Percentiles rank a stretch among this genome's conserved stretches.
These are phyloP conservation scores for Cubamyces sp. DNA, from an alignment of 768 basidiomycete species.

Conservation along the genomic window DNA sequence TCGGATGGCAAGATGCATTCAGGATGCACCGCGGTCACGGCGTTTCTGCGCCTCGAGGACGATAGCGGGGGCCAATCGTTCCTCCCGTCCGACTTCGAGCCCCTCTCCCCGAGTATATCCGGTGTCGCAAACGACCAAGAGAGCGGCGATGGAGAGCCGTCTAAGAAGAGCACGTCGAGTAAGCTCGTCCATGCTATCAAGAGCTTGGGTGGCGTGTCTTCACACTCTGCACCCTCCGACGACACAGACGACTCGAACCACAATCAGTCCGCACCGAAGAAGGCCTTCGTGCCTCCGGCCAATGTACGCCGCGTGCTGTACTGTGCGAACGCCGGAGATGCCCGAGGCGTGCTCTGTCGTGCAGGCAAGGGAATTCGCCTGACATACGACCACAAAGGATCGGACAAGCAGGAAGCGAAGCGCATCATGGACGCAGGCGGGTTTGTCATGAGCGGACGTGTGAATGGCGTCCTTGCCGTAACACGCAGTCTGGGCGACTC, in stretches of 20 bases:
- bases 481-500: slow-evolving; percentile 96
- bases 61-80: slow-evolving; percentile 74
- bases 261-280: slow-evolving; percentile 25
- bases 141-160: slow-evolving; percentile 45
- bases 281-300: slow-evolving; percentile 29
- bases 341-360: slow-evolving; percentile 90
- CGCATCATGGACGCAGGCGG: slow-evolving; percentile 97
- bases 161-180: slow-evolving; percentile 40
- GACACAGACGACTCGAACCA: slow-evolving; percentile 22
- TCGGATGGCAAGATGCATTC: slow-evolving; percentile 93
- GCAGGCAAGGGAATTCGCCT: slow-evolving; percentile 88
- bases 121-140: slow-evolving; percentile 48
- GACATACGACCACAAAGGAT: slow-evolving; percentile 99
- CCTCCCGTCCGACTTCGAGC: slow-evolving; percentile 38
- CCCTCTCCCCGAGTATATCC: slow-evolving; percentile 23
- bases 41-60: slow-evolving; percentile 93
- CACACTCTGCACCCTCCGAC: slow-evolving; percentile 23
- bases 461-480: slow-evolving; percentile 96
- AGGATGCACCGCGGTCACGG: slow-evolving; percentile 96
- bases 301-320: slow-evolving; percentile 79
- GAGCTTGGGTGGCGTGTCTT: slow-evolving; percentile 46
- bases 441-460: slow-evolving; percentile 97
- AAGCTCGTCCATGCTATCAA: slow-evolving; percentile 34
- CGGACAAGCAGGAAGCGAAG: slow-evolving; percentile 96
- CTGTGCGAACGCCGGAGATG: slow-evolving; percentile 96